phyloP scores from a whole-genome alignment of 2,329 filamentous ascomycete genomes.

The Fusarium aywerte region DNA sequence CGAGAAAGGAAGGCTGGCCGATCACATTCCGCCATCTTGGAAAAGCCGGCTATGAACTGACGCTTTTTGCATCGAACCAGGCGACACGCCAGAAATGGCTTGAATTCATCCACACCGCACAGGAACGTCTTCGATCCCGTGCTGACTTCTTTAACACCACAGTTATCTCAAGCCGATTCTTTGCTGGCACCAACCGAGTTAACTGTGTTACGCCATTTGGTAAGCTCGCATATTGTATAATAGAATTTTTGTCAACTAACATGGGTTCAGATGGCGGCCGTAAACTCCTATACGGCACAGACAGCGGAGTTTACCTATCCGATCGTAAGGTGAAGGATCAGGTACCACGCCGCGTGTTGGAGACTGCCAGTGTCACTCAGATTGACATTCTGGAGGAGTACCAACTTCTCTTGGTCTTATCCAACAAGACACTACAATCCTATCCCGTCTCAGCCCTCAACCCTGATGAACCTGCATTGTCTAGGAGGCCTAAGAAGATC shows the following conservation, averaged over 20 bases:
- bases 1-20: conserved; percentile 81
- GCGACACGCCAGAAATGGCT: conserved; percentile 96
- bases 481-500: conserved; percentile 93
- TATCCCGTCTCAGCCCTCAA: conserved; percentile 90
- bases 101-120: conserved; percentile 91
- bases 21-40: conserved; percentile 97
- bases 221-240: conserved; percentile 57
- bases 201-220: conserved; percentile 94
- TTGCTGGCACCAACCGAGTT: conserved; percentile 78
- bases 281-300: conserved; percentile 93
- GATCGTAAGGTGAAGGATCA: conserved; percentile 90
- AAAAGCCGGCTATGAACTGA: conserved; percentile 93
- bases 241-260: conserved; percentile 34
- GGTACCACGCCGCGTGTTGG: conserved; percentile 83
- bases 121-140: conserved; percentile 85
- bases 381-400: conserved; percentile 97
- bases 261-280: conserved; percentile 80
- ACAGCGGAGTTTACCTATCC: conserved; percentile 90
- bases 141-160: conserved; percentile 90
- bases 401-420: conserved; percentile 86
- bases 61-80: conserved; percentile 86
- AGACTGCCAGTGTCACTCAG: conserved; percentile 88
- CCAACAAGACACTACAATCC: conserved; percentile 91
- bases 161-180: conserved; percentile 68
- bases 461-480: conserved; percentile 80